These are phyloP conservation scores for Candida lessepsii DNA, from an alignment of 805 yeast species.

Conservation along the genomic window DNA sequence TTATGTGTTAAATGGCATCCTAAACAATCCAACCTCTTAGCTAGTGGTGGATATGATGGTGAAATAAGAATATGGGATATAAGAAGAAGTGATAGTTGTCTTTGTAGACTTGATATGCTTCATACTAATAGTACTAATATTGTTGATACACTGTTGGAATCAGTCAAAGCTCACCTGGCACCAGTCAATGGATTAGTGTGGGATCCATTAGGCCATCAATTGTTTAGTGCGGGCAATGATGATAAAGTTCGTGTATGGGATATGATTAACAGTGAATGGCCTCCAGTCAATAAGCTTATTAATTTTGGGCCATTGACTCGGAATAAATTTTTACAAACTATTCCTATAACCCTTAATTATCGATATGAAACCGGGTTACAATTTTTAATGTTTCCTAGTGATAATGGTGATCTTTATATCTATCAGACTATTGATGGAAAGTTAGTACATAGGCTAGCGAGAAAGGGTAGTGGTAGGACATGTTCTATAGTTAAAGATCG, in stretches of 20 bases:
- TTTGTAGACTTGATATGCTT: conserved; percentile 60
- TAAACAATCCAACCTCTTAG: conserved; percentile 53
- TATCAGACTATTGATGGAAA: conserved; percentile 62
- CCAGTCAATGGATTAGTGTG: conserved; percentile 79
- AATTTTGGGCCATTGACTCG: conserved; percentile 79
- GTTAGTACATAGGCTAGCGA: conserved; percentile 53
- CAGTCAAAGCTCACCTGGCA: conserved; percentile 69
- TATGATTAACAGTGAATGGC: conserved; percentile 36
- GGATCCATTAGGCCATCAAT: conserved; percentile 61
- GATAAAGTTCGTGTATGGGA: conserved; percentile 83
- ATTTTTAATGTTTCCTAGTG: conserved; percentile 69
- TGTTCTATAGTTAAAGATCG: conserved; percentile 54
- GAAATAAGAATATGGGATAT: conserved; percentile 84
- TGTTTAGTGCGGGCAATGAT: conserved; percentile 74
- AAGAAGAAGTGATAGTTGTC: conserved; percentile 62
- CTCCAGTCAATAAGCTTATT: conserved; percentile 57
- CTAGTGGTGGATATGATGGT: conserved; percentile 82
- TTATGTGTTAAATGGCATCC: conserved; percentile 77
- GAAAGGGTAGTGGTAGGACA: conserved; percentile 45
- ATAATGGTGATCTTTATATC: conserved; percentile 66
- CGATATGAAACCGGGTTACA: conserved; percentile 52
- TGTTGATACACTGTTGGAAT: conserved; percentile 23
- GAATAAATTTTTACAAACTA: conserved; percentile 50
- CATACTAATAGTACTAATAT: conserved; percentile 30
- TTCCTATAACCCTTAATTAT: conserved; percentile 55